phyloP scores from a whole-genome alignment of 2,329 filamentous ascomycete genomes.

The Thelonectria blattea region DNA sequence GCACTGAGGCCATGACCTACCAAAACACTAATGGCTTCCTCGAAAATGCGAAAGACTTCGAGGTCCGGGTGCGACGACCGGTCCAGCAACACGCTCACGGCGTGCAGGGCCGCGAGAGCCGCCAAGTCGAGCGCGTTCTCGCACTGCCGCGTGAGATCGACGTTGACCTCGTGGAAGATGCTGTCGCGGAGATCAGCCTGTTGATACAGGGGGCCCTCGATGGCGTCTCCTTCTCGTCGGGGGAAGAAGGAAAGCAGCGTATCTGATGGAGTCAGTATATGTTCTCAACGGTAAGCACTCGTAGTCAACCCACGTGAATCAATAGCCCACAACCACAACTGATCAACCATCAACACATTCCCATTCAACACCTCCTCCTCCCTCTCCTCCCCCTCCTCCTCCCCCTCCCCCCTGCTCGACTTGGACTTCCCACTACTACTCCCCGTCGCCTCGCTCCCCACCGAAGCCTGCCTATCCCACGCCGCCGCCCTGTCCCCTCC shows the following conservation, averaged over 20 bases:
- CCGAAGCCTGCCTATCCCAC: slow-evolving; percentile 41
- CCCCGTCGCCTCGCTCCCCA: slow-evolving; percentile 35
- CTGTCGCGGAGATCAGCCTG: slow-evolving; percentile 68
- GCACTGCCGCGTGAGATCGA: slow-evolving; percentile 66
- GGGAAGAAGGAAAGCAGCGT: slow-evolving; percentile 63
- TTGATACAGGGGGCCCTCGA: slow-evolving; percentile 61
- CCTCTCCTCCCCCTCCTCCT: slow-evolving; percentile 38
- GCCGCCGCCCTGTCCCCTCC: slow-evolving; percentile 33
- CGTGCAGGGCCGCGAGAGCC: slow-evolving; percentile 66
- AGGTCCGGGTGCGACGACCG: slow-evolving; percentile 65
- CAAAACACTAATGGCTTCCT: slow-evolving; percentile 68
- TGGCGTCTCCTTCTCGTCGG: slow-evolving; percentile 59
- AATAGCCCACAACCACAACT: slow-evolving; percentile 68
- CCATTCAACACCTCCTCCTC: slow-evolving; percentile 55
- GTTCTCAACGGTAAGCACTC: accelerated
- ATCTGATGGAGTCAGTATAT: too few species aligned
- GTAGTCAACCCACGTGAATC: slow-evolving; percentile 51
- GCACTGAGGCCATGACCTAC: too few species aligned
- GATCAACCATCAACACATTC: slow-evolving; percentile 71
- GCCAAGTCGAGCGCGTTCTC: slow-evolving; percentile 68
- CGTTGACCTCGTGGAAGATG: slow-evolving; percentile 70
- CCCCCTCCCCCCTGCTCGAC: slow-evolving; percentile 37
- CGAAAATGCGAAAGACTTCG: slow-evolving; percentile 69
- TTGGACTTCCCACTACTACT: slow-evolving; percentile 38
- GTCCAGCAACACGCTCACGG: slow-evolving; percentile 66